Conservation (phyloP, 257 asterid genomes). For the Cinchona pubescens region DNA sequence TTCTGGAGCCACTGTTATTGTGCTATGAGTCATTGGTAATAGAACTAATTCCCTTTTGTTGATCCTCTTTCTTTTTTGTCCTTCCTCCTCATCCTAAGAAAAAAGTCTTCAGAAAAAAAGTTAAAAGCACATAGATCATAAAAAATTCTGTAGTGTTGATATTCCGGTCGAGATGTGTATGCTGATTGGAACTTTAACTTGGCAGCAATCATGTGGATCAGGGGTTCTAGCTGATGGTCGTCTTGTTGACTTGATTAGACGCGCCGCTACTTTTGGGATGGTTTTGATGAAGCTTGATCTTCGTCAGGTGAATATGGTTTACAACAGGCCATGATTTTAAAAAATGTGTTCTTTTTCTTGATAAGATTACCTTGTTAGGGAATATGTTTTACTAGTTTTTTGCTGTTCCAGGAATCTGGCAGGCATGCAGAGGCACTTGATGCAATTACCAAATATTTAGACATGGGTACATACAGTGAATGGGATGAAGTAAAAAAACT, state of each 20-base stretch:
- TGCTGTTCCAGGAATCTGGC: conserved; percentile 74
- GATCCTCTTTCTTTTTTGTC: background rate
- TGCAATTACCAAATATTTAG: conserved; percentile 83
- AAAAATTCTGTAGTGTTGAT: background rate
- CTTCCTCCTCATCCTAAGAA: background rate
- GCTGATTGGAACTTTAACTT: conserved; percentile 17
- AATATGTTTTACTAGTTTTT: conserved; percentile 15
- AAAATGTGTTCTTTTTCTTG: background rate
- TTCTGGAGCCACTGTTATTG: conserved; percentile 75
- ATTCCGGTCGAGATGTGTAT: background rate
- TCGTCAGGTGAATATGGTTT: conserved; percentile 70
- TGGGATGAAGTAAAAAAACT: conserved; percentile 89
- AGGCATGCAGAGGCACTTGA: conserved; percentile 89
- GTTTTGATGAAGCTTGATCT: conserved; percentile 95
- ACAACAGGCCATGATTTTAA: background rate
- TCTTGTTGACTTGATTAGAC: conserved; percentile 84
- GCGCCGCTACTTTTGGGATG: conserved; percentile 89
- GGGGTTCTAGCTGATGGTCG: conserved; percentile 92
- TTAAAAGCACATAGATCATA: background rate
- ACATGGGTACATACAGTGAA: conserved; percentile 88
- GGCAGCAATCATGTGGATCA: conserved; percentile 87
- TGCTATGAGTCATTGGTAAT: conserved; percentile 89
- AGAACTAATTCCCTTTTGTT: conserved; percentile 8
- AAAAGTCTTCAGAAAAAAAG: background rate
- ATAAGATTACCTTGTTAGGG: background rate